These are phyloP conservation scores for Kernera saxatilis DNA, from an alignment of 345 rosid species.

Conservation along the genomic window DNA sequence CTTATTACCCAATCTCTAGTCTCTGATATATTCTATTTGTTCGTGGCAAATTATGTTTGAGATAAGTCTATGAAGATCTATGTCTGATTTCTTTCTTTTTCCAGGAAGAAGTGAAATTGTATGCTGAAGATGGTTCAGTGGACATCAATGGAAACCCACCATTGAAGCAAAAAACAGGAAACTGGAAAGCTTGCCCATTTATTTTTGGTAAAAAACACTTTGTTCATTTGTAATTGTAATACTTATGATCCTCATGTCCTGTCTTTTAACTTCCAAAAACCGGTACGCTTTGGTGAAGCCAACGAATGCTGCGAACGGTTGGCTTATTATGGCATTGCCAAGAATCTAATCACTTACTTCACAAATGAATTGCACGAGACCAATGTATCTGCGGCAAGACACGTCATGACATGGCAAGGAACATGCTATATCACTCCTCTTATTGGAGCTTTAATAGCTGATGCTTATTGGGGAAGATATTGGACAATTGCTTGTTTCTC, in stretches of 20 bases:
- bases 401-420: constrained; percentile 61
- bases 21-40: not conserved
- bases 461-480: constrained; percentile 59
- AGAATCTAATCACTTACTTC: constrained; percentile 27
- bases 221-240: not conserved
- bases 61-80: not conserved
- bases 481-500: constrained; percentile 60
- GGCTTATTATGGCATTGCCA: constrained; percentile 44
- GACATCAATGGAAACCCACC: constrained; percentile 60
- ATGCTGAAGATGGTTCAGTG: constrained; percentile 85
- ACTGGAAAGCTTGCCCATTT: constrained; percentile 81
- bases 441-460: constrained; percentile 54
- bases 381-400: constrained; percentile 34
- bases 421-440: constrained; percentile 56
- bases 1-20: not conserved
- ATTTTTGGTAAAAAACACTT: constrained; percentile 46
- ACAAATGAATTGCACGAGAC: constrained; percentile 14
- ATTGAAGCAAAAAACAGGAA: constrained; percentile 52
- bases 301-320: constrained; percentile 41
- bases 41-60: not conserved
- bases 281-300: not conserved
- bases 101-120: constrained; percentile 34
- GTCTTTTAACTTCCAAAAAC: not conserved
- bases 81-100: constrained; percentile 8
- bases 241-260: not conserved